Base-by-base conservation (phyloP, 1,139 yeast genomes). In the Saccharomycopsis crataegensis region DNA sequence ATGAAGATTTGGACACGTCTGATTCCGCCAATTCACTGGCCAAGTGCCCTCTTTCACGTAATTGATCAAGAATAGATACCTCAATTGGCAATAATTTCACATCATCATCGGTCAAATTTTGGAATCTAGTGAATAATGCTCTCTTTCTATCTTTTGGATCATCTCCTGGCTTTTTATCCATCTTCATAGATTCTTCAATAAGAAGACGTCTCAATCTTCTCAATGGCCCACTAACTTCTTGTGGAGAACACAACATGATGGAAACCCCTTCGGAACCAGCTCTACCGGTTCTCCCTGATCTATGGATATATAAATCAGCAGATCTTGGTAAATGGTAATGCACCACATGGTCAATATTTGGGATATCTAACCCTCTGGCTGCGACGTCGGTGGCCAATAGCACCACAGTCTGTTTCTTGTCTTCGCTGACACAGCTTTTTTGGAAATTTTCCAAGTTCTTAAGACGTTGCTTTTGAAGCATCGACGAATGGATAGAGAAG, bases 241-340 rank as follows among this genome's bases (percentile, higher is more conserved):
- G 91, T 12, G 98, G 97, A 2, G 96, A 86, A 63, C 97, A 90
- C 55, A 93, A 74, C 78, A 90, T 82, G 43, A 94, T 84, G 1
- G 97, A 85, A 17, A 93, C 96, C 74, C 99, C 99, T 65, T 88
- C 94, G 53, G 78, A 79, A 0, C 94, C 93, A 1, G 96, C 97
- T 75, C 99, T 86, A 0, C 96, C 99, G 22, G 99, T 94, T 77
- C 99, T 83, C 59, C 99, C 99, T 1, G 97, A 88, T 67, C 99
- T 79, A 70, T 93, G 99, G 60, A 93, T 84, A 65, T 93, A 93
- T 54, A 90, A 82, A 66, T 94, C 99, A 0, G 98, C 98, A 8
- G 96, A 78, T 59, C 98, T 77, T 9, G 99, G 99, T 59, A 94
- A 75, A 69, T 93, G 98, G 65, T 93, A 93, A 67, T 93, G 99